These are phyloP conservation scores for Phyllosticta paracitricarpa DNA, from an alignment of 2,329 filamentous ascomycete genomes.

Conservation along the genomic window DNA sequence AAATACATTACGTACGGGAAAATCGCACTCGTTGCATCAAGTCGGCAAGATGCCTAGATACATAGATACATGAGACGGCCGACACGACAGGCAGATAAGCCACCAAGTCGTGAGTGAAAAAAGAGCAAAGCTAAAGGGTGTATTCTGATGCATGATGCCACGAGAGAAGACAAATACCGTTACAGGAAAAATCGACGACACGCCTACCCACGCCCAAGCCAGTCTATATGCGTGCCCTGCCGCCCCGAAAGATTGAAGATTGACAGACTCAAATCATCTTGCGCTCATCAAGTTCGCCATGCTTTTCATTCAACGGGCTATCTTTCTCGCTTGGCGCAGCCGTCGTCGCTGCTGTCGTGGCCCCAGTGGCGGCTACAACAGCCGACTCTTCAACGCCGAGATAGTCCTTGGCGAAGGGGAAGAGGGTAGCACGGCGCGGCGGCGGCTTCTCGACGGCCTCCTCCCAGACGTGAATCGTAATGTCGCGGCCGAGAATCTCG, in stretches of 20 bases:
- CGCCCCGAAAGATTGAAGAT: neutral
- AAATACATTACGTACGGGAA: too few species aligned
- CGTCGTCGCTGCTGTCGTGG: neutral
- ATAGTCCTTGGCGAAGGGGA: constrained; percentile 17
- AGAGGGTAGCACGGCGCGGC: constrained; percentile 22
- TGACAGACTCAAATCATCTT: neutral
- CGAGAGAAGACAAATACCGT: neutral
- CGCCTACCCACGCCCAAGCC: neutral
- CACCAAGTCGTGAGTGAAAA: too few species aligned
- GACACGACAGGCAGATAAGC: too few species aligned
- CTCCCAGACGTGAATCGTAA: constrained; percentile 28
- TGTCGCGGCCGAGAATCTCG: constrained; percentile 30
- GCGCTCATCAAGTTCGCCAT: neutral
- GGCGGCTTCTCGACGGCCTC: constrained; percentile 26
- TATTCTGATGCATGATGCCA: neutral
- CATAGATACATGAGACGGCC: too few species aligned
- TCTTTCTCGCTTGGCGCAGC: neutral
- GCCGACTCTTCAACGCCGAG: constrained; percentile 2
- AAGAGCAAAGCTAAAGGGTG: too few species aligned
- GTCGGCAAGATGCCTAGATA: too few species aligned
- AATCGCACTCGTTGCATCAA: too few species aligned
- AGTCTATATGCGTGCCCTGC: neutral
- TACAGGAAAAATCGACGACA: neutral
- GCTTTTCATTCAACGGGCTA: neutral
- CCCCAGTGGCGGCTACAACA: neutral